Base-by-base conservation (phyloP, 2,329 filamentous ascomycete genomes). In the Teratosphaeria pseudoeucalypti region DNA sequence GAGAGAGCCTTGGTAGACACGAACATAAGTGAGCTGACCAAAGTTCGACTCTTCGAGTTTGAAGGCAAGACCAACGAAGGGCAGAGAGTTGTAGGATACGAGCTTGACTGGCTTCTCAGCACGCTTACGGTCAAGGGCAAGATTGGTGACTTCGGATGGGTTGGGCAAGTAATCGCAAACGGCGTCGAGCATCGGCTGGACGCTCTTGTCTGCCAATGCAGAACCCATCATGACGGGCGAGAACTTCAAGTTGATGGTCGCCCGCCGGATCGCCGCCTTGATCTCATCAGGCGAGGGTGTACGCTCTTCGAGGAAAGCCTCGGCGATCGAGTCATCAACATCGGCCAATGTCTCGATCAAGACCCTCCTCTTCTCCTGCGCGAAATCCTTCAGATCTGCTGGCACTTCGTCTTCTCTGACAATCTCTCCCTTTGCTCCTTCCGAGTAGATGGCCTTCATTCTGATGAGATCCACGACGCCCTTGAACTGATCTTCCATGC, bases 21-120 rank as follows among this genome's bases (percentile, higher is more conserved):
- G 90, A 64, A 99, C 95, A 74, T 99, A 99, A 58, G 94, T 99
- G 71, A 99, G 83, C 76, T 99, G 94, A 52, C 94, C 94, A 70
- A 95, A 99, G 74, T 95, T 96, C 77, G 92, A 95, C 77, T 99
- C 94, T 81, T 99, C 94, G 26, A 99, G 85, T 81, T 99, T 99
- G 82, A 99, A 99, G 10, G 94, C 94, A 63, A 99, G 81, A 56
- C 94, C 94, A 59, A 96, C 91, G 70, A 97, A 96, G 0, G 94
- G 94, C 27, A 96, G 80, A 26, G 89, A 88, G 76, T 95, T 94
- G 79, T 97, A 96, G 1, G 92, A 91, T 19, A 96, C 85, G 59
- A 99, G 84, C 73, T 92, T 88, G 61, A 96, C 92, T 2, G 85
- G 82, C 55, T 86, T 83, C 75, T 99, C 94, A 52, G 80, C 80